Evolutionary conservation across 768 basidiomycete genomes (phyloP), one percentile per base, ranked within the genome.

Genomic region (Boletus reticuloceps): DNA sequence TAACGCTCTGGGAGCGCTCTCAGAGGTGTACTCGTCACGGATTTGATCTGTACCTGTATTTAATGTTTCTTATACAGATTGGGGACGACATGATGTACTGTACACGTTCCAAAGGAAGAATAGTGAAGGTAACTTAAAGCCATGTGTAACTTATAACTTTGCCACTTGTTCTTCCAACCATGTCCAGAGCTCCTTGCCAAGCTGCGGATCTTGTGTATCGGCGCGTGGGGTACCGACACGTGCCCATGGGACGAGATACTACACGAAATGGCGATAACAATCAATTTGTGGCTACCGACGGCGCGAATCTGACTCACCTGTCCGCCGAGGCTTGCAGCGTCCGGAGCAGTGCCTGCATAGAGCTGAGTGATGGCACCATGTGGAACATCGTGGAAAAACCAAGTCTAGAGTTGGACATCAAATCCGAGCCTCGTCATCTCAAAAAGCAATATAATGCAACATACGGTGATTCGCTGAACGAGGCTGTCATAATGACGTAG

Each of bases 81-180:
- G 16, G 16, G 7, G 36, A 37, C 36, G 36, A 38, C 17, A 2
- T 37, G 38, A 39, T 39, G 38, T 39, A 16, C 16, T 27, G 29
- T 29, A 29, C 8, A 29, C 8, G 29, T 29, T 29, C 27, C 27
- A 27, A n/a, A n/a, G 27, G 27, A 1, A 27, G 2, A 27, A 27
- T 27, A 1, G 27, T 27, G 0, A 29, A 29, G 29, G 29, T 29
- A 29, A 29, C 29, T 29, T 29, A 29, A 9, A 29, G 2, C 7
- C 29, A 29, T 29, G 29, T 37, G 2, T 36, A 36, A 10, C 13
- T 27, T 50, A 49, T 10, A 45, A 29, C 27, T 39, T 44, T 5
- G 36, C 11, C 12, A 55, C 53, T 22, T 57, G 56, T 44, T 58
- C 56, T 25, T 58, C 56, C 25, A 55, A 31, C 56, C 56, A 58